A percentile compares a stretch with the other conserved stretches of the same genome.
Conservation (phyloP, 169 alveolate genomes). For the Perkinsus marinus region DNA sequence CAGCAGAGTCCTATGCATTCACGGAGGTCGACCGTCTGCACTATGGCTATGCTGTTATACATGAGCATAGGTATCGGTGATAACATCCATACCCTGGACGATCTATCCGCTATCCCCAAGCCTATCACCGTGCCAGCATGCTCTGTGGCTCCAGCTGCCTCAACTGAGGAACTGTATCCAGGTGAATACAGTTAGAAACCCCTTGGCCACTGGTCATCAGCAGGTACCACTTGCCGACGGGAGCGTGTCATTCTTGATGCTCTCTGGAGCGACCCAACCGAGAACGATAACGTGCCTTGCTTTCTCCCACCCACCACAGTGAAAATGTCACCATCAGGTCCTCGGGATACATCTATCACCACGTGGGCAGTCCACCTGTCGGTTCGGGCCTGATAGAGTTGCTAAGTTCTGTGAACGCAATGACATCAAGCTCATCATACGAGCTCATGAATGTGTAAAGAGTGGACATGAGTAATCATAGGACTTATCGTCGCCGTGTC, state of each 20-base stretch:
- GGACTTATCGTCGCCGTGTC: neutral
- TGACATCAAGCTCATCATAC: constrained; percentile 30
- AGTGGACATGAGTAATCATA: constrained; percentile 12
- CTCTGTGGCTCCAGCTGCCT: neutral
- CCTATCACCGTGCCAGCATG: constrained; percentile 35
- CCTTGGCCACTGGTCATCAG: neutral
- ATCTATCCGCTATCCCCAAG: constrained; percentile 30
- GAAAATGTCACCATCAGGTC: constrained; percentile 9
- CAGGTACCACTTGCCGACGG: neutral
- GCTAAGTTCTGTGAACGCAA: constrained; percentile 33
- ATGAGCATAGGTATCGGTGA: constrained; percentile 33
- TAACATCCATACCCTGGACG: constrained; percentile 26
- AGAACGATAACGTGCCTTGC: constrained; percentile 9
- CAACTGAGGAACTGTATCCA: constrained; percentile 12
- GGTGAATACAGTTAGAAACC: neutral
- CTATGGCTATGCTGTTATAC: neutral
- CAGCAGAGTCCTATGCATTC: constrained; percentile 30
- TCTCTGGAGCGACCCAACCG: constrained; percentile 45
- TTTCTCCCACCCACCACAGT: neutral
- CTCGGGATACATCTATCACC: constrained; percentile 21
- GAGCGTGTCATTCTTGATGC: constrained; percentile 36
- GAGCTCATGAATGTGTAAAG: constrained; percentile 37
- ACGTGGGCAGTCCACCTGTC: constrained; percentile 27
- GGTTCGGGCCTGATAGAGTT: constrained; percentile 36
- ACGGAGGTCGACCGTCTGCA: constrained; percentile 11